Evolutionary conservation across 1,284 basidiomycete genomes (phyloP), one percentile per base, ranked within the genome.

Genomic region (Irpex sp.): DNA sequence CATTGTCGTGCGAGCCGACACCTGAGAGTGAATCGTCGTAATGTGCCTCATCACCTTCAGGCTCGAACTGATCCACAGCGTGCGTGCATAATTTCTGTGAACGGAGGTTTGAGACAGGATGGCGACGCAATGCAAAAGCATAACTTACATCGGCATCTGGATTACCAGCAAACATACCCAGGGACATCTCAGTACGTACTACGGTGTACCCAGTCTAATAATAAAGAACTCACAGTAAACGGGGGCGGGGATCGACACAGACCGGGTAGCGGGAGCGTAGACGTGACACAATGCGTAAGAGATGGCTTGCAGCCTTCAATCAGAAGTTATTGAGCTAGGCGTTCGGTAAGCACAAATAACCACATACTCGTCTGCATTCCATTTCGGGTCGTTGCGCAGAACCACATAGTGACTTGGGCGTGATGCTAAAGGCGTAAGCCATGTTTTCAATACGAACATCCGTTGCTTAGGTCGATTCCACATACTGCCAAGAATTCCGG

Each of bases 231-330:
- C 67, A 88, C 86, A 88, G 58, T 88, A 87, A 0, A 88, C 84
- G 0, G 86, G 86, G 0, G 86, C 85, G 0, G 87, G 87, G 34
- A 88, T 87, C 0, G 86, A 88, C 0, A 91, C 87, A 0, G 87
- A 85, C 1, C 85, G 78, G 0, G 86, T 87, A 0, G 86, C 83
- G 34, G 84, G 82, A 0, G 83, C 83, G 52, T 86, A 87, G 0
- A 80, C 73, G 62, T 87, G 83, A 63, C 85, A 87, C 5, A 88
- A 72, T 0, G 73, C 72, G 68, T 81, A 88, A 0, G 85, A 80
- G 0, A 89, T 69, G n/a, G 79, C 76, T 64, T 88, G 83, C 26
- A 88, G 67, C 0, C 83, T 85, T 44, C 40, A 44, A 15, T 44
- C 37, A 17, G 63, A 11, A 44, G 55, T 6, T 48, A 51, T 9